Conservation (phyloP, 169 alveolate genomes). For the Babesia ovata region DNA sequence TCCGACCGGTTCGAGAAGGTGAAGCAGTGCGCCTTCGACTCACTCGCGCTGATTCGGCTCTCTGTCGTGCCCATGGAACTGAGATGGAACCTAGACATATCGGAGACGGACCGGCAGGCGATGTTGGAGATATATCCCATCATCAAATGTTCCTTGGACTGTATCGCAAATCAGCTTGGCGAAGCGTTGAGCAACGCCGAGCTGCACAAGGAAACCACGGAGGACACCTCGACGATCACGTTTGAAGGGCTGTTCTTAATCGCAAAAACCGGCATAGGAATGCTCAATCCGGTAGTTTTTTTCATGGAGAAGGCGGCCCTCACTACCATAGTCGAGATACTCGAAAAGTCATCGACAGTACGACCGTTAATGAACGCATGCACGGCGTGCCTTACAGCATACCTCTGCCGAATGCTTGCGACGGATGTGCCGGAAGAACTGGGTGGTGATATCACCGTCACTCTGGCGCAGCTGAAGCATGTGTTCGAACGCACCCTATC, state of each 20-base stretch:
- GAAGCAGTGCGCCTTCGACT: conserved; percentile 62
- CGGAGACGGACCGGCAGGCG: conserved; percentile 27
- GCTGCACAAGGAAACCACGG: conserved; percentile 3
- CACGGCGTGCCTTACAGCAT: conserved; percentile 32
- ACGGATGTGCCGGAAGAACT: conserved; percentile 3
- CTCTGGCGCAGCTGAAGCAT: conserved; percentile 28
- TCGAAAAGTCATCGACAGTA: conserved; percentile 27
- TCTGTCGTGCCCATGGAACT: conserved; percentile 18
- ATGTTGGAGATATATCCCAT: conserved; percentile 41
- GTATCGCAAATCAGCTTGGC: conserved; percentile 45
- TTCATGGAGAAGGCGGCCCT: conserved; percentile 34
- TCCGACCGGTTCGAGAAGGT: conserved; percentile 52
- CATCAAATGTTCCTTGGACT: conserved; percentile 42
- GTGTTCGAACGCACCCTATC: conserved; percentile 37
- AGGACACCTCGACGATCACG: conserved; percentile 64
- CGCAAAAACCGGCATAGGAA: conserved; percentile 40
- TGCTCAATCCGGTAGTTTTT: conserved; percentile 49
- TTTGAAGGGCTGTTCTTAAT: conserved; percentile 63
- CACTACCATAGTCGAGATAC: conserved; percentile 22
- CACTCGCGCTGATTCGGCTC: conserved; percentile 41
- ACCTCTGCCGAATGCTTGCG: conserved; percentile 52
- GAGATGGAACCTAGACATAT: conserved; percentile 35
- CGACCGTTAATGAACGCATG: conserved; percentile 40
- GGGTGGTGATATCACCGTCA: conserved; percentile 2
- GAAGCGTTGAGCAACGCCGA: conserved; percentile 21